These are phyloP conservation scores for Gamarada debralockiae DNA, from an alignment of 495 filamentous ascomycete genomes.

Conservation along the genomic window DNA sequence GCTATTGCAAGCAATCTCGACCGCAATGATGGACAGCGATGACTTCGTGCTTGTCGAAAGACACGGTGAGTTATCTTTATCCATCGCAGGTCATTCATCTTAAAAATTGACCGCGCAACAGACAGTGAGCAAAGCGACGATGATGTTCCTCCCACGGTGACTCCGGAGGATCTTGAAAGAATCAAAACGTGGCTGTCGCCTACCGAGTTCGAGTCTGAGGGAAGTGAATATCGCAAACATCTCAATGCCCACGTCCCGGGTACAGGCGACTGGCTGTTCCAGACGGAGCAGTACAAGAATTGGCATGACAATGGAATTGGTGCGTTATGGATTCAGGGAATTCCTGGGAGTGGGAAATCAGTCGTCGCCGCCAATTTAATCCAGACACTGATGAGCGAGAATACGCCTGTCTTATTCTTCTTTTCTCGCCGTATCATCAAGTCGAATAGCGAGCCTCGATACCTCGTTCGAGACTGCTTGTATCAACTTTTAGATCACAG, in stretches of 20 bases:
- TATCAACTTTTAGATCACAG: no score
- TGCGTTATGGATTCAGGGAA: slow-evolving; percentile 45
- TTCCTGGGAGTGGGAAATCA: slow-evolving; percentile 48
- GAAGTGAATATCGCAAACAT: slow-evolving; percentile 34
- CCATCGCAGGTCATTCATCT: no score
- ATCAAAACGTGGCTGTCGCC: slow-evolving; percentile 31
- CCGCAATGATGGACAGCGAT: no score
- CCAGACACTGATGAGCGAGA: slow-evolving; percentile 18
- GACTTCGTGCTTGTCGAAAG: no score
- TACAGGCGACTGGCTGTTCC: slow-evolving; percentile 42
- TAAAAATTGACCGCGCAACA: no score
- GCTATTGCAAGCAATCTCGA: no score
- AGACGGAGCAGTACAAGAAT: slow-evolving; percentile 31
- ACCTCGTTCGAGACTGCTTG: slow-evolving; percentile 41
- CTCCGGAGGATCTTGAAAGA: no score
- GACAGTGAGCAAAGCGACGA: no score
- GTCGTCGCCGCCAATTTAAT: slow-evolving; percentile 41
- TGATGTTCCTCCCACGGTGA: no score
- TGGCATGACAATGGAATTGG: slow-evolving; percentile 37
- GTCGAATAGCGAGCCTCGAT: slow-evolving; percentile 39
- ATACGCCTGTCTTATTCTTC: slow-evolving; percentile 42
- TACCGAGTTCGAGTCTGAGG: slow-evolving; percentile 27
- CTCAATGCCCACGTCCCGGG: slow-evolving; percentile 36
- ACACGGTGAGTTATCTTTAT: no score
- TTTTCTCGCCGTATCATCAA: slow-evolving; percentile 53